Evolutionary conservation across 257 asterid species (phyloP).

Genomic region (Plantago major): DNA sequence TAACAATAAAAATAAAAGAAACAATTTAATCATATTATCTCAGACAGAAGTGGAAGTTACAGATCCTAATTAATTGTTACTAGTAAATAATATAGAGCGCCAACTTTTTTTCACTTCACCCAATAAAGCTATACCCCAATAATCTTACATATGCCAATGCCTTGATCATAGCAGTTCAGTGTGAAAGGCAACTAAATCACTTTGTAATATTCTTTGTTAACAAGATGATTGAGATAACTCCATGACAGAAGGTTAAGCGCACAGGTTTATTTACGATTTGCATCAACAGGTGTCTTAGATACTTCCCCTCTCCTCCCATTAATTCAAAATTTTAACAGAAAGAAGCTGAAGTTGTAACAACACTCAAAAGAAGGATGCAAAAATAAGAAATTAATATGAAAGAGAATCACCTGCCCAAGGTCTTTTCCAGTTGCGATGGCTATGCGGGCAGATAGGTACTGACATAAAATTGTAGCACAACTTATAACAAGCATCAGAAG

Average conservation of each 20-base stretch:
- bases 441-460: slow-evolving; percentile 76
- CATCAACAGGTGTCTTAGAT: background rate
- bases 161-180: too few relatives aligned
- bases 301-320: slow-evolving; percentile 9
- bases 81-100: too few relatives aligned
- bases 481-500: slow-evolving; percentile 53
- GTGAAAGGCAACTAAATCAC: too few relatives aligned
- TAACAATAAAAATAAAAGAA: too few relatives aligned
- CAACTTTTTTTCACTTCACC: too few relatives aligned
- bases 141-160: too few relatives aligned
- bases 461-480: slow-evolving; percentile 73
- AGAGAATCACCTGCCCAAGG: slow-evolving; percentile 76
- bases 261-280: too few relatives aligned
- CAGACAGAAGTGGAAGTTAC: too few relatives aligned
- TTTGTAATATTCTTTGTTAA: background rate
- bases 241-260: background rate
- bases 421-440: slow-evolving; percentile 80
- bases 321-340: background rate
- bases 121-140: too few relatives aligned
- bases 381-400: slow-evolving; percentile 7
- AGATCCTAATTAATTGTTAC: too few relatives aligned
- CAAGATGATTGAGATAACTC: background rate
- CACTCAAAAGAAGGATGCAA: too few relatives aligned
- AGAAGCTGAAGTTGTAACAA: background rate
- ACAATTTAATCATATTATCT: too few relatives aligned